Conservation (phyloP, 805 yeast genomes). For the Saccharomycopsis olivae region DNA sequence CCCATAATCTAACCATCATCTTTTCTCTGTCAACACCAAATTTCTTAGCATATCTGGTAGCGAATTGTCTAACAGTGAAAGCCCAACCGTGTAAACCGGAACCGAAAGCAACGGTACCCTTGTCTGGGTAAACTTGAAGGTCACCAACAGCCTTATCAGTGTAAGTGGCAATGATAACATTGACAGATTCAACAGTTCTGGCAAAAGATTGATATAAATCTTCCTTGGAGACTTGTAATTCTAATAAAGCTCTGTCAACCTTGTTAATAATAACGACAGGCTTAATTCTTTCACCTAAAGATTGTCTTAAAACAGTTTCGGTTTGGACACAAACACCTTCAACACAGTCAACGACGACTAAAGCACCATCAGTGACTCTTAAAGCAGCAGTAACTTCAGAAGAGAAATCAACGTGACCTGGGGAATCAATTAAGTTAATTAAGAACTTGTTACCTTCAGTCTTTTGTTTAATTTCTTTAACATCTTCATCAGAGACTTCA, state of each 20-base stretch:
- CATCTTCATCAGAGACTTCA: slow-evolving; percentile 76
- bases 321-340: slow-evolving; percentile 99
- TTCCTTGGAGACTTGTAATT: slow-evolving; percentile 97
- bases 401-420: slow-evolving; percentile 99
- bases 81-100: slow-evolving; percentile 99
- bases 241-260: slow-evolving; percentile 99
- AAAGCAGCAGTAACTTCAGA: slow-evolving; percentile 99
- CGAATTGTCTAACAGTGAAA: slow-evolving; percentile 98
- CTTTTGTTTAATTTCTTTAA: slow-evolving; percentile 76
- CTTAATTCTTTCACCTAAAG: slow-evolving; percentile 98
- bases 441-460: slow-evolving; percentile 90
- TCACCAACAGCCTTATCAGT: slow-evolving; percentile 87
- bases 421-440: slow-evolving; percentile 97
- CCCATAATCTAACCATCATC: slow-evolving; percentile 99
- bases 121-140: slow-evolving; percentile 96
- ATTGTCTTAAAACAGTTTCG: slow-evolving; percentile 98
- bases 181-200: slow-evolving; percentile 98
- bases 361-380: slow-evolving; percentile 99
- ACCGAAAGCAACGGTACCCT: slow-evolving; percentile 99
- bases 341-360: slow-evolving; percentile 97
- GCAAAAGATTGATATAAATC: slow-evolving; percentile 96
- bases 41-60: slow-evolving; percentile 95
- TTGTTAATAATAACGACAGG: slow-evolving; percentile 98
- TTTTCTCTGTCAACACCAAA: slow-evolving; percentile 96
- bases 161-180: slow-evolving; percentile 95